These are phyloP conservation scores for Irpex sp. DNA, from an alignment of 1,284 basidiomycete genomes.

Conservation along the genomic window DNA sequence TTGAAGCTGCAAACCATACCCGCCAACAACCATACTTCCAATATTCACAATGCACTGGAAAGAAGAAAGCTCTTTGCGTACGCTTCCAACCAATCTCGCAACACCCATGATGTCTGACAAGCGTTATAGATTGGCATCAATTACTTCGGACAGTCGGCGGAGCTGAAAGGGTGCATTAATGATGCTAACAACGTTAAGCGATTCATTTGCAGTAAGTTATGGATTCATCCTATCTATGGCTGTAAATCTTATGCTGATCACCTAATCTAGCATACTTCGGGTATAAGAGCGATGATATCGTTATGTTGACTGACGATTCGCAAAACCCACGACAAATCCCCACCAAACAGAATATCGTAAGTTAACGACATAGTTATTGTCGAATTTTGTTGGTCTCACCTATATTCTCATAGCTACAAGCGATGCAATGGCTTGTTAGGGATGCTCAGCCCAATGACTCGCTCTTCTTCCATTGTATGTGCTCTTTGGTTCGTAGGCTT, in stretches of 20 bases:
- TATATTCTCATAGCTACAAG: slow-evolving; percentile 46
- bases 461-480: slow-evolving; percentile 88
- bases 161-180: slow-evolving; percentile 84
- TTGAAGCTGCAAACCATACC: slow-evolving; percentile 47
- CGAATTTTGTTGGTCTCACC: not conserved
- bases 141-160: slow-evolving; percentile 63
- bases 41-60: slow-evolving; percentile 83
- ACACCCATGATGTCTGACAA: not conserved
- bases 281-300: slow-evolving; percentile 81
- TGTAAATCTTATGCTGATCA: not conserved
- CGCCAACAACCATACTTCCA: slow-evolving; percentile 58
- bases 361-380: slow-evolving; percentile 15
- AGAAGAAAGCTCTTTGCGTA: slow-evolving; percentile 78
- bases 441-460: slow-evolving; percentile 82
- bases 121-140: slow-evolving; percentile 75
- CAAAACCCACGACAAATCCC: slow-evolving; percentile 62
- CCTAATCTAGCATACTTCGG: slow-evolving; percentile 49
- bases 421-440: slow-evolving; percentile 88
- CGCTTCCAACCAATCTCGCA: slow-evolving; percentile 19
- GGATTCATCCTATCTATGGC: not conserved
- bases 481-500: not conserved
- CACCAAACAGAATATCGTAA: slow-evolving; percentile 79
- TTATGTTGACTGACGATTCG: slow-evolving; percentile 81
- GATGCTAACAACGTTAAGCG: slow-evolving; percentile 76
- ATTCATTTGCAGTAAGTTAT: slow-evolving; percentile 64